Conservation (phyloP, 192 early-diverging fungal species). For the Podila clonocystis region DNA sequence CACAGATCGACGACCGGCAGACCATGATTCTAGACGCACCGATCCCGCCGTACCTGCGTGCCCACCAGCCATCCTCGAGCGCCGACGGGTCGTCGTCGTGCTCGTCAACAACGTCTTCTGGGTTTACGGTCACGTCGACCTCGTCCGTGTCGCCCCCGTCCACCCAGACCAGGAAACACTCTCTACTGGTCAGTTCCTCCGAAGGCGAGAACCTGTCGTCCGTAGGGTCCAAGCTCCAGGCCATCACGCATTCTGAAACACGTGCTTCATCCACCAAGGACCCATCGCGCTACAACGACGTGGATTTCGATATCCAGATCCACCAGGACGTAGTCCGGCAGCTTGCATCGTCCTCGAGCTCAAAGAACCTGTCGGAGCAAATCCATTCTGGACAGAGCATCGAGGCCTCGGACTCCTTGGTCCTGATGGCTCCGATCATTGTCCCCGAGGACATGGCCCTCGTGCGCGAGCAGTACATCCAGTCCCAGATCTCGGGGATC, state of each 20-base stretch:
- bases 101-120: conserved; percentile 35
- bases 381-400: neutral
- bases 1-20: neutral
- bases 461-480: conserved; percentile 20
- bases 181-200: neutral
- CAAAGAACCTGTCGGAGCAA: neutral
- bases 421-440: conserved; percentile 34
- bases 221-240: neutral
- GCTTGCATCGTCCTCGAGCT: conserved; percentile 4
- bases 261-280: neutral
- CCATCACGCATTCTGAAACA: neutral
- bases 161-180: conserved; percentile 13
- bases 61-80: neutral
- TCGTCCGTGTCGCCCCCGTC: conserved; percentile 17
- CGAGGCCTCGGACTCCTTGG: conserved; percentile 25
- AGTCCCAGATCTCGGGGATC: conserved; percentile 11
- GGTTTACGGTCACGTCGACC: conserved; percentile 8
- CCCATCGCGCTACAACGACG: conserved; percentile 1
- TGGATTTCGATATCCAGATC: conserved; percentile 39
- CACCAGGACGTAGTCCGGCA: conserved; percentile 24
- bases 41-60: neutral
- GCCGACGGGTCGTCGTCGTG: conserved; percentile 29
- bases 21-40: neutral
- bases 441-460: conserved; percentile 30
- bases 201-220: no score